These are phyloP conservation scores for Heimioporus punctisporus DNA, from an alignment of 1,284 basidiomycete species.

Conservation along the genomic window DNA sequence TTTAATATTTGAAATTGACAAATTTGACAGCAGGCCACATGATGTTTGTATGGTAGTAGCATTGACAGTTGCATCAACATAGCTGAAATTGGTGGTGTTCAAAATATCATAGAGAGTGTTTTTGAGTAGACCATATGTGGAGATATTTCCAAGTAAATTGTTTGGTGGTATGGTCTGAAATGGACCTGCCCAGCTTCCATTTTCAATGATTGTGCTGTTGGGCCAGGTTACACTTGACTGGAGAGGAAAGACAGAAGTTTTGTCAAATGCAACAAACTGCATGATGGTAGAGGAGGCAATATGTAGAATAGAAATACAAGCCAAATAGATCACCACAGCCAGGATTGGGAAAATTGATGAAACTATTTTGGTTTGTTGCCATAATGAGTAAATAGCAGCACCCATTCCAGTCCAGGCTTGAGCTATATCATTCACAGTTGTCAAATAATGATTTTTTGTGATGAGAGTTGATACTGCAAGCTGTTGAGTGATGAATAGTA, in stretches of 20 bases:
- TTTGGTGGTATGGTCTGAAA: neutral
- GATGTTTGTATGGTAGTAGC: neutral
- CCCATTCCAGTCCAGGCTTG: slow-evolving; percentile 10
- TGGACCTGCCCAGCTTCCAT: neutral
- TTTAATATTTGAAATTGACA: neutral
- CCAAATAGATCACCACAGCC: slow-evolving; percentile 6
- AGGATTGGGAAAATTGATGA: slow-evolving; percentile 5
- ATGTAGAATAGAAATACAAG: slow-evolving; percentile 7
- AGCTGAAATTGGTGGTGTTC: neutral
- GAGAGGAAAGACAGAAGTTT: neutral
- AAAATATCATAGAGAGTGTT: neutral
- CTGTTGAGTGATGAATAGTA: slow-evolving; percentile 6
- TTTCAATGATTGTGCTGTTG: neutral
- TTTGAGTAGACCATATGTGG: neutral
- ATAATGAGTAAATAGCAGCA: neutral
- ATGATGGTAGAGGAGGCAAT: slow-evolving; percentile 11
- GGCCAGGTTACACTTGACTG: neutral
- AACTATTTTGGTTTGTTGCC: neutral
- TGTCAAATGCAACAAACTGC: slow-evolving; percentile 12
- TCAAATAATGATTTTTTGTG: neutral
- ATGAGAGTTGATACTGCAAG: slow-evolving; percentile 4
- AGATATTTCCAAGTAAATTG: neutral
- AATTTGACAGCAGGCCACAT: slow-evolving; percentile 6
- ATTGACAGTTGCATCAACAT: slow-evolving; percentile 6
- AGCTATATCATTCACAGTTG: slow-evolving; percentile 7